phyloP scores from a whole-genome alignment of 202 grass and related monocot genomes.

The Panicum virgatum region DNA sequence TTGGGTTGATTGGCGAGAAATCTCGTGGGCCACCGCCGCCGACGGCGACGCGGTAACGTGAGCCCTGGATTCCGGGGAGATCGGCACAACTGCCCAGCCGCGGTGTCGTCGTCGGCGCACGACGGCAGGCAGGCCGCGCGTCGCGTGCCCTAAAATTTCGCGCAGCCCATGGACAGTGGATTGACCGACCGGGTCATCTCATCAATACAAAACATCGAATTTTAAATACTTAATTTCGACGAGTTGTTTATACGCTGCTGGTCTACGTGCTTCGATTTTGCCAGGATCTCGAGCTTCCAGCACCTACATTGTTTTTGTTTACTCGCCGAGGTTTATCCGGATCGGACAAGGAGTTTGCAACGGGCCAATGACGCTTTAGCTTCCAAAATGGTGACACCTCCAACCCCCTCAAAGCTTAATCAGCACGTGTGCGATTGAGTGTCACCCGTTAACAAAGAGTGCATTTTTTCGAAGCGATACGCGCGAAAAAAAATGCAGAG shows the following conservation, averaged over 20 bases:
- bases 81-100: background rate
- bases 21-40: background rate
- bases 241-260: background rate
- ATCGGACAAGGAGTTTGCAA: background rate
- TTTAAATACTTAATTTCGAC: background rate
- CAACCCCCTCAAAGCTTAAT: background rate
- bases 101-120: background rate
- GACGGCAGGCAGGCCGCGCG: background rate
- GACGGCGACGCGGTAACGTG: background rate
- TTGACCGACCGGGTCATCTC: background rate
- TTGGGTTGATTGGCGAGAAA: background rate
- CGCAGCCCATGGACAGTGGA: background rate
- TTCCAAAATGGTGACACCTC: background rate
- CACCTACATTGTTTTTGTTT: background rate
- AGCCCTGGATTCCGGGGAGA: constrained; percentile 10
- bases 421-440: background rate
- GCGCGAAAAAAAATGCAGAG: too few species aligned
- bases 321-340: background rate
- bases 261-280: background rate
- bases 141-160: background rate
- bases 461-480: too few species aligned
- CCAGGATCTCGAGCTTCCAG: background rate
- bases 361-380: background rate
- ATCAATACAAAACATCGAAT: background rate
- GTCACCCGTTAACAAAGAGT: background rate